Evolutionary conservation across 139 green algal species (phyloP).

Genomic region (Chlorella ohadii): DNA sequence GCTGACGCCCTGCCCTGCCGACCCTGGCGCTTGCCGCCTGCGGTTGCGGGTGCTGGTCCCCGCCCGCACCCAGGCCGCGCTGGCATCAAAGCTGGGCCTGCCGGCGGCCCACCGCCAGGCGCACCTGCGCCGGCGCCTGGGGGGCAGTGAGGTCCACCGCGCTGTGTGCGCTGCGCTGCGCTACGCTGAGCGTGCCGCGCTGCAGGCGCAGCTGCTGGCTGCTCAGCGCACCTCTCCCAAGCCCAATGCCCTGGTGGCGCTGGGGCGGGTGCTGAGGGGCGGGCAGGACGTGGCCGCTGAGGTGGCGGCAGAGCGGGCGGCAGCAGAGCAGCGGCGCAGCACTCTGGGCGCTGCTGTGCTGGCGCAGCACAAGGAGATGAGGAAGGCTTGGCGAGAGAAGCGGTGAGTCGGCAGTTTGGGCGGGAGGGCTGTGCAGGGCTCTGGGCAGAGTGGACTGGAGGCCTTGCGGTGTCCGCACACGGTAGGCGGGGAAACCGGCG

Average conservation of each 20-base stretch:
- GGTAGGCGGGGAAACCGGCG: no score
- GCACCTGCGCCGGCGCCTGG: neutral
- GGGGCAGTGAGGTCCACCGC: neutral
- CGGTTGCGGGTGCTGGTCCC: neutral
- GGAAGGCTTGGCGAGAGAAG: slow-evolving; percentile 15
- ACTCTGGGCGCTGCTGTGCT: neutral
- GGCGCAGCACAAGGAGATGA: slow-evolving; percentile 2
- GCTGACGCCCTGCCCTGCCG: neutral
- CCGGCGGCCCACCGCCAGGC: neutral
- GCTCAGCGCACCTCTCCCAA: neutral
- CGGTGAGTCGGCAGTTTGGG: neutral
- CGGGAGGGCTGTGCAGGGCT: no score
- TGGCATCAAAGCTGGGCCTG: neutral
- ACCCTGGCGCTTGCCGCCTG: neutral
- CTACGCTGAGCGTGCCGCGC: slow-evolving; percentile 6
- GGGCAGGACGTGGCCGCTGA: neutral
- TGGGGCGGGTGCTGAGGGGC: neutral
- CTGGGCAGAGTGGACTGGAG: neutral
- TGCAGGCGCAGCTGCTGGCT: slow-evolving; percentile 6
- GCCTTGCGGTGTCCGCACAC: no score
- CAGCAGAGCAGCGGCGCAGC: neutral
- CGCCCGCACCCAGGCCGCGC: neutral
- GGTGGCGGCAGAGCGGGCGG: neutral
- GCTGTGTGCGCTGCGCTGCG: neutral
- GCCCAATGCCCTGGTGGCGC: neutral